phyloP scores from a whole-genome alignment of 805 yeast genomes.

The Wickerhamomyces chaumierensis region DNA sequence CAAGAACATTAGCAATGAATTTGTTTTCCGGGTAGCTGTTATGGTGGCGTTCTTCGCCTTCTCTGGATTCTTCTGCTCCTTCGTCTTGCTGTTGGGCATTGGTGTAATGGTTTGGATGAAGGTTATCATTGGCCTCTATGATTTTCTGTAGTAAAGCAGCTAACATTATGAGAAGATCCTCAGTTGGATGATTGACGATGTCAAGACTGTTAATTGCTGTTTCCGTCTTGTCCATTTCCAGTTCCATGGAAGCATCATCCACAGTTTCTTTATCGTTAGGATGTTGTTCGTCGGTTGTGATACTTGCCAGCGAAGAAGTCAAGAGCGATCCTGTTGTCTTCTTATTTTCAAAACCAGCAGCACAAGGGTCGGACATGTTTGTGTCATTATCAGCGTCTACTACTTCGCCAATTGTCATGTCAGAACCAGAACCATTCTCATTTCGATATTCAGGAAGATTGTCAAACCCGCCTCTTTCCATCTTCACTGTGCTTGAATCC shows the following conservation, averaged over 20 bases:
- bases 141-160: constrained; percentile 78
- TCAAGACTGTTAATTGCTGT: constrained; percentile 23
- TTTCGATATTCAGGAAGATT: not conserved
- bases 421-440: too few relatives aligned
- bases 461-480: not conserved
- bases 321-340: too few relatives aligned
- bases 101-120: constrained; percentile 45
- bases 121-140: constrained; percentile 78
- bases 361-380: too few relatives aligned
- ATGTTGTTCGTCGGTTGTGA: too few relatives aligned
- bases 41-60: constrained; percentile 12
- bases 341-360: too few relatives aligned
- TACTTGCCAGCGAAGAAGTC: constrained; percentile 13
- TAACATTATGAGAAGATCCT: constrained; percentile 73
- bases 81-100: constrained; percentile 12
- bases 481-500: too few relatives aligned
- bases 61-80: too few relatives aligned
- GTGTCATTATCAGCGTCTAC: too few relatives aligned
- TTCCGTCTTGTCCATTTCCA: constrained; percentile 1
- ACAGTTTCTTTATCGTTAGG: not conserved
- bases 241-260: not conserved
- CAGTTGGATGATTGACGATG: constrained; percentile 74
- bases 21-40: constrained; percentile 29
- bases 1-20: constrained; percentile 60
- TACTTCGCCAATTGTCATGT: too few relatives aligned